These are phyloP conservation scores for Hanseniaspora singularis DNA, from an alignment of 805 yeast species.

Conservation along the genomic window DNA sequence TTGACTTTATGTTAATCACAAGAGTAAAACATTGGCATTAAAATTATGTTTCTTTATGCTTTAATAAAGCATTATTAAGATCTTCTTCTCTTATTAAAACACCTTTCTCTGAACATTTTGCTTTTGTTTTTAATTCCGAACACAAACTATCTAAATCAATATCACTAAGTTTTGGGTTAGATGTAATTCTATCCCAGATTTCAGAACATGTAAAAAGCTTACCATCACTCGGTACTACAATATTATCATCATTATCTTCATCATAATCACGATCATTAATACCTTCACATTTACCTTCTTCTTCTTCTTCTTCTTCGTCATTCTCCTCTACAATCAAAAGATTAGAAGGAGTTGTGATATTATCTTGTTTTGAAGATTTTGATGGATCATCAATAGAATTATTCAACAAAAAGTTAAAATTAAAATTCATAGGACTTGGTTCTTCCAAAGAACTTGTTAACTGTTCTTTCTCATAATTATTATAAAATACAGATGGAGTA, in stretches of 20 bases:
- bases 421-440: background rate
- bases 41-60: slow-evolving; percentile 18
- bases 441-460: background rate
- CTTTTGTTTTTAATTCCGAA: slow-evolving; percentile 76
- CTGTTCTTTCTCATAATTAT: background rate
- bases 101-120: slow-evolving; percentile 88
- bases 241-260: slow-evolving; percentile 27
- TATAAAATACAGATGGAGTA: background rate
- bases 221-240: slow-evolving; percentile 59
- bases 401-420: background rate
- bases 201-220: slow-evolving; percentile 68
- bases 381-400: slow-evolving; percentile 18
- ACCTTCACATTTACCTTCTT: slow-evolving; percentile 24
- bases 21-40: too few relatives aligned
- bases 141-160: slow-evolving; percentile 92
- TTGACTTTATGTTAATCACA: too few relatives aligned
- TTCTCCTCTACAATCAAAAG: background rate
- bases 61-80: slow-evolving; percentile 42
- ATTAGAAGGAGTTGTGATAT: background rate
- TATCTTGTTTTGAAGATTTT: background rate
- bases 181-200: slow-evolving; percentile 89
- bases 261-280: background rate
- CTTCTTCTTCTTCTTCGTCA: slow-evolving; percentile 8
- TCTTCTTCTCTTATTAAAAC: slow-evolving; percentile 76
- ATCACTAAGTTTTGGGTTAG: slow-evolving; percentile 88